Base-by-base conservation (phyloP, 75 land plant species). In the Cunninghamia lanceolata region DNA sequence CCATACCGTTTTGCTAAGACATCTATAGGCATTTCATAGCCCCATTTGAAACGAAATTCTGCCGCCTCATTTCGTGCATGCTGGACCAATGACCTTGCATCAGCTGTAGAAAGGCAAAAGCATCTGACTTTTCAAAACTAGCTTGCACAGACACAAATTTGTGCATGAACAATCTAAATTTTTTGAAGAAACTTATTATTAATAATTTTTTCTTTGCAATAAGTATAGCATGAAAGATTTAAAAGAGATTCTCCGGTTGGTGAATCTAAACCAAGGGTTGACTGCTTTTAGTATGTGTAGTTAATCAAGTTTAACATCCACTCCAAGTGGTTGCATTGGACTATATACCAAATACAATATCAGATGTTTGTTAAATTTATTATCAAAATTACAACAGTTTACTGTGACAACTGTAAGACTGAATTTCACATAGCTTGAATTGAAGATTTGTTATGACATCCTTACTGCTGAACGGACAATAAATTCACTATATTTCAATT, bases 21-120 rank as follows among this genome's bases (percentile, higher is more conserved):
- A 84, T 97, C 99, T 10, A 93, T 95, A 50, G 96, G 96, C 89
- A 96, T 96, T 75, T 97, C 96, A 86, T 97, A 97, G 52, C 99
- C 99, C 90, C 91, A 90, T 89, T 91, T 96, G 84, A 90, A 91
- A 25, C 94, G 92, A 75, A 95, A 97, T 46, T 97, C 97, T 47
- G 97, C 96, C 40, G 99, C 99, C 89, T 94, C 96, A 87, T 94
- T 91, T 40, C 95, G 88, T 68, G 97, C 97, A 90, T 96, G 93
- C 32, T 90, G 90, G 42, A 95, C 99, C 88, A 97, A 86, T 1
- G 98, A 93, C 82, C 94, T 96, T 40, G 99, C 95, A 93, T 97
- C 98, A 87, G 98, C 98, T 97, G 86, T 35, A 88, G 75, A 70
- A 25, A 74, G 45, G 35, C 11, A 81, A 82, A 32, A 82, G 16